Conservation (phyloP, 2,329 filamentous ascomycete genomes). For the Trichoderma sp. region DNA sequence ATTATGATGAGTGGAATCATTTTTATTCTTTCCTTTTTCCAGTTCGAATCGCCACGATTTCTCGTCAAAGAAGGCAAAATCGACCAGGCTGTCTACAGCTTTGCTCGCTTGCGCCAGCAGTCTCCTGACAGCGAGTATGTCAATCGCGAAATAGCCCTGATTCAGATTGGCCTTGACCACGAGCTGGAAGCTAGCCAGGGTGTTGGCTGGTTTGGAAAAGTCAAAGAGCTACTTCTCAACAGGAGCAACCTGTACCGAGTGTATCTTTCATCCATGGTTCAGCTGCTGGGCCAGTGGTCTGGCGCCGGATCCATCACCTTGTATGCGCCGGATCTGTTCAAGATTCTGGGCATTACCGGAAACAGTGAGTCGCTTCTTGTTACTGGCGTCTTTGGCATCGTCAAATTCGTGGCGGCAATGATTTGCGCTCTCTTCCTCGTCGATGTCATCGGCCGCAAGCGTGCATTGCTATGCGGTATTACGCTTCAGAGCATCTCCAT, state of each 20-base stretch:
- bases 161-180: constrained; percentile 65
- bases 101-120: constrained; percentile 62
- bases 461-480: constrained; percentile 62
- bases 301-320: constrained; percentile 74
- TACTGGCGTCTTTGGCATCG: constrained; percentile 73
- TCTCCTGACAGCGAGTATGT: constrained; percentile 62
- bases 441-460: constrained; percentile 76
- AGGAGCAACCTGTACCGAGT: constrained; percentile 73
- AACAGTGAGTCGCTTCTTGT: constrained; percentile 69
- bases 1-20: constrained; percentile 77
- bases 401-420: constrained; percentile 69
- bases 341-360: constrained; percentile 68
- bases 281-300: constrained; percentile 73
- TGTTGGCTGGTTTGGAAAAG: constrained; percentile 61
- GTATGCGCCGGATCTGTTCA: constrained; percentile 74
- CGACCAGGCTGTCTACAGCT: constrained; percentile 58
- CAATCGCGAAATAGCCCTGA: constrained; percentile 61
- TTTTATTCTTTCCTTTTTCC: constrained; percentile 67
- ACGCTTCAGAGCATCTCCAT: constrained; percentile 61
- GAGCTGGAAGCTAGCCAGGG: constrained; percentile 73
- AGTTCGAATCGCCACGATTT: constrained; percentile 70
- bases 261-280: constrained; percentile 67
- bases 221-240: constrained; percentile 69
- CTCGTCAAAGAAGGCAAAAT: constrained; percentile 65
- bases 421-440: constrained; percentile 76